Evolutionary conservation across 257 asterid species (phyloP).

Genomic region (Primulina eburnea): DNA sequence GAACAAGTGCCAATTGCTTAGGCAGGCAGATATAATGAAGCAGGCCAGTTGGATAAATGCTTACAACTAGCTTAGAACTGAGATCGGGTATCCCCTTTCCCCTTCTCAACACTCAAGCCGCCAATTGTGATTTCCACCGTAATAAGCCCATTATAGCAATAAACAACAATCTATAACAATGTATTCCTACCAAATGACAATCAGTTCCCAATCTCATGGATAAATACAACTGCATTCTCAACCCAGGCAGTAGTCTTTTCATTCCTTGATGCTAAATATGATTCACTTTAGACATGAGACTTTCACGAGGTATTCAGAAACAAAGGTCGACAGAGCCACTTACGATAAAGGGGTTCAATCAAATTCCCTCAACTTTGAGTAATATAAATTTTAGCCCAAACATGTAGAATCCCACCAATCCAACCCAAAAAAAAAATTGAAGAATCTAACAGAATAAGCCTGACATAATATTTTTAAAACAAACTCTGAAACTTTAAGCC

Average conservation of each 20-base stretch:
- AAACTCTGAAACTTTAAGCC: background rate
- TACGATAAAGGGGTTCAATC: background rate
- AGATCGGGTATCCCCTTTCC: background rate
- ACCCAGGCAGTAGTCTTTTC: background rate
- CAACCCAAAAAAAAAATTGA: background rate
- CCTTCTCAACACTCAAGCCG: background rate
- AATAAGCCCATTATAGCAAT: background rate
- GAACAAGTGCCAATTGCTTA: background rate
- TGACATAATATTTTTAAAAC: background rate
- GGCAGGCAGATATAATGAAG: conserved; percentile 8
- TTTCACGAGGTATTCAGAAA: conserved; percentile 5
- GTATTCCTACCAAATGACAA: background rate
- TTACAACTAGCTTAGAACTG: background rate
- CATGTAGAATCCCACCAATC: background rate
- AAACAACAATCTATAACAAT: background rate
- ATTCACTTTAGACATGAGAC: background rate
- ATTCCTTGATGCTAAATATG: conserved; percentile 7
- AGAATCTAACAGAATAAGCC: background rate
- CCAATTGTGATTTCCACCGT: background rate
- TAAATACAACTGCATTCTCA: background rate
- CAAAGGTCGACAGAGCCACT: background rate
- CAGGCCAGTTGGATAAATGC: background rate
- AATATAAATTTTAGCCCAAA: too few relatives aligned
- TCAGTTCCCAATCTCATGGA: background rate
- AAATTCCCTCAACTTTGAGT: background rate